These are phyloP conservation scores for Raphidocelis subcapitata DNA, from an alignment of 139 green algal species.

Conservation along the genomic window DNA sequence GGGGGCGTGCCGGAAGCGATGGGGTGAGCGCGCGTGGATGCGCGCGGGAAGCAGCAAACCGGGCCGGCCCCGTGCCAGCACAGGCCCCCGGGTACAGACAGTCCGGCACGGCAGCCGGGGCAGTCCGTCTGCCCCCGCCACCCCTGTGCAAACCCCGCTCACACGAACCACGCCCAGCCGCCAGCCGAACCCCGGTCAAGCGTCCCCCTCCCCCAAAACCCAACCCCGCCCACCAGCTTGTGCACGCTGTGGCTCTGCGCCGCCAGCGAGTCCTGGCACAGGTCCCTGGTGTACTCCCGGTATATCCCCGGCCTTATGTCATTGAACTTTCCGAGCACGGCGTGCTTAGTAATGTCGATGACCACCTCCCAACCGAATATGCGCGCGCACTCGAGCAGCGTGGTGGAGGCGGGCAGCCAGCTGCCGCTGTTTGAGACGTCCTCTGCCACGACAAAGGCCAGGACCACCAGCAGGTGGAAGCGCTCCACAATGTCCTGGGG, in stretches of 20 bases:
- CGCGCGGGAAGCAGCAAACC: slow-evolving; percentile 20
- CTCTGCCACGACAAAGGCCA: slow-evolving; percentile 82
- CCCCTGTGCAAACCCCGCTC: too few relatives aligned
- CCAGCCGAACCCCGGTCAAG: too few relatives aligned
- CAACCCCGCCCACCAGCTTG: slow-evolving; percentile 33
- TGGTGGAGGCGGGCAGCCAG: slow-evolving; percentile 29
- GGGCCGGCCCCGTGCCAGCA: background rate
- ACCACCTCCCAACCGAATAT: slow-evolving; percentile 41
- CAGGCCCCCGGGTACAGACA: too few relatives aligned
- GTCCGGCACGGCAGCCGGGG: too few relatives aligned
- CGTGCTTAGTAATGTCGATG: slow-evolving; percentile 90
- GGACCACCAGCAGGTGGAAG: slow-evolving; percentile 78
- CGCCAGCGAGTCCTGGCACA: slow-evolving; percentile 58
- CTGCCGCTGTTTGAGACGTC: slow-evolving; percentile 62
- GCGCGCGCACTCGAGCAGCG: slow-evolving; percentile 44
- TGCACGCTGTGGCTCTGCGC: slow-evolving; percentile 66
- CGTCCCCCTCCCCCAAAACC: background rate
- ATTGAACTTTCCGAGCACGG: slow-evolving; percentile 90
- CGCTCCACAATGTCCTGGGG: slow-evolving; percentile 85
- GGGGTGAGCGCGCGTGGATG: too few relatives aligned
- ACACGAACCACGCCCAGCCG: too few relatives aligned
- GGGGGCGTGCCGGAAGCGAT: too few relatives aligned
- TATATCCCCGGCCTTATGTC: slow-evolving; percentile 85
- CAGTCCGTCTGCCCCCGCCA: too few relatives aligned
- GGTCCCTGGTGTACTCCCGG: slow-evolving; percentile 74